phyloP scores from a whole-genome alignment of 2,329 filamentous ascomycete species.

The Arachnopeziza araneosa region DNA sequence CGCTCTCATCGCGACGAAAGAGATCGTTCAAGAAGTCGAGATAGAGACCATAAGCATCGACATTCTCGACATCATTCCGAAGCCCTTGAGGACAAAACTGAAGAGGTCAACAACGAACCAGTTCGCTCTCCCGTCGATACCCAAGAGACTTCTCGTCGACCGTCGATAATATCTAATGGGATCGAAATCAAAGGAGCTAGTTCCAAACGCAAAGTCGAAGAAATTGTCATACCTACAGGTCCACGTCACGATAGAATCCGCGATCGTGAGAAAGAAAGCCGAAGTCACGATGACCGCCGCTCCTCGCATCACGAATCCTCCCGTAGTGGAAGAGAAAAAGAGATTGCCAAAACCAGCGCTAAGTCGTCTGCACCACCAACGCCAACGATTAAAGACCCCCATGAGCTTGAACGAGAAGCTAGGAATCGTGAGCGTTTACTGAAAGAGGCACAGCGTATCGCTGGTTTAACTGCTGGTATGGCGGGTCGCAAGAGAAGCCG shows the following conservation, averaged over 20 bases:
- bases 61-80: slow-evolving; percentile 23
- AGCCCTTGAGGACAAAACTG: slow-evolving; percentile 15
- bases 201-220: slow-evolving; percentile 19
- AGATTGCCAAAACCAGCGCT: neutral
- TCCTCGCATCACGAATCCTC: slow-evolving; percentile 17
- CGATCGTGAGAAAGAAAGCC: slow-evolving; percentile 29
- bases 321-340: slow-evolving; percentile 27
- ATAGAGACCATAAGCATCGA: slow-evolving; percentile 38
- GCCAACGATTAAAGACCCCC: slow-evolving; percentile 30
- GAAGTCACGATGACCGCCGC: slow-evolving; percentile 27
- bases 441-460: slow-evolving; percentile 63
- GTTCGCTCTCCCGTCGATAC: slow-evolving; percentile 14
- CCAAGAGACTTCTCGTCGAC: slow-evolving; percentile 11
- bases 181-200: slow-evolving; percentile 31
- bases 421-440: slow-evolving; percentile 60
- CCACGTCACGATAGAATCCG: slow-evolving; percentile 26
- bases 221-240: slow-evolving; percentile 27
- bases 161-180: slow-evolving; percentile 18
- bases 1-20: slow-evolving; percentile 43
- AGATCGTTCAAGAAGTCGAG: slow-evolving; percentile 37
- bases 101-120: slow-evolving; percentile 6
- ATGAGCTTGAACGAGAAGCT: slow-evolving; percentile 64
- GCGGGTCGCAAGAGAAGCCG: slow-evolving; percentile 38
- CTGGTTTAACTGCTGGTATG: slow-evolving; percentile 41
- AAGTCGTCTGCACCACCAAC: slow-evolving; percentile 6